Evolutionary conservation across 164 flowering plant genomes (phyloP), one percentile per base, ranked within the genome.

Genomic region (Sextonia rubra): DNA sequence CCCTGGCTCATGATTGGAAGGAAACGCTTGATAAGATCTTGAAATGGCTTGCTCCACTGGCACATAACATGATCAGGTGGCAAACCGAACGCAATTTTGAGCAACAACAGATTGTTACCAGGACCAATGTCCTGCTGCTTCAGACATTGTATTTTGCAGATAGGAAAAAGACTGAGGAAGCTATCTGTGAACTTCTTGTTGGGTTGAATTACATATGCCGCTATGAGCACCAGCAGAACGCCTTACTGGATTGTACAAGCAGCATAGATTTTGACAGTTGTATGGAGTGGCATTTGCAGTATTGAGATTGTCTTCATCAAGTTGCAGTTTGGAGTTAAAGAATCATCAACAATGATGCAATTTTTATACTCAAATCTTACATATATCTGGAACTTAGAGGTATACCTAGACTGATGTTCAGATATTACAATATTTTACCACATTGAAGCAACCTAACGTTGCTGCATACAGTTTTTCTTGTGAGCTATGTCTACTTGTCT

Each of bases 51-150:
- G 91, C 90, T 2, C 99, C 98, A 1, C 75, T 96, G 44, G 99
- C 98, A 0, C 97, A 91, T 78, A 91, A 91, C 83, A 96, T 87
- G 98, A 93, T 96, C 78, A 79, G 91, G 77, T 96, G 99, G 99
- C 99, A 96, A 71, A 92, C 94, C 3, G 99, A 96, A 77, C 89
- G 97, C 8, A 96, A 91, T 80, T 85, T 92, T 67, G 98, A 92
- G 85, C 98, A 93, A 67, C 93, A 90, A 24, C 97, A 92, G 17
- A 89, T 91, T 60, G 88, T 90, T 24, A 66, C 79, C 1, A 76
- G 92, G 61, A 87, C 96, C 2, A 96, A 91, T 76, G 97, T 93
- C 70, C 95, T 96, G 71, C 80, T 96, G 74, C 87, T 96, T 6
- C 99, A 96, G 77, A 93, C 99, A 20, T 68, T 96, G 73, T 88